A percentile compares a stretch with the other conserved stretches of the same genome.
Evolutionary conservation across 257 asterid species (phyloP).

Genomic region (Rauvolfia tetraphylla): DNA sequence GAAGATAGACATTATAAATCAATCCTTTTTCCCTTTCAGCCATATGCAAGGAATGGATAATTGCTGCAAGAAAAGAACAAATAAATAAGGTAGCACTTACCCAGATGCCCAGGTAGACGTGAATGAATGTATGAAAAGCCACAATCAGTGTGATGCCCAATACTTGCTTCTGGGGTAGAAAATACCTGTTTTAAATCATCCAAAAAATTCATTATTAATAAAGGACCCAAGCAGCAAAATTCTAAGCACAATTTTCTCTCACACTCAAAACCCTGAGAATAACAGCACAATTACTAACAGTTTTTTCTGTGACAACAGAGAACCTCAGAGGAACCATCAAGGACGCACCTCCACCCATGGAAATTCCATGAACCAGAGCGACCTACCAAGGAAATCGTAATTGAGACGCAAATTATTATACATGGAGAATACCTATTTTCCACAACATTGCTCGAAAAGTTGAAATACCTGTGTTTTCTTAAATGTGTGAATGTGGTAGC

Average conservation of each 20-base stretch:
- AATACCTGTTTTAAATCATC: conserved; percentile 49
- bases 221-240: background rate
- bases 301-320: conserved; percentile 87
- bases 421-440: background rate
- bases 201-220: background rate
- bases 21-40: background rate
- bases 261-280: conserved; percentile 2
- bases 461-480: conserved; percentile 64
- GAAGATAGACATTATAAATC: background rate
- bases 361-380: conserved; percentile 86
- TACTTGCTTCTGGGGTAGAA: conserved; percentile 93
- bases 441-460: background rate
- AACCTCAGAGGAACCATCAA: conserved; percentile 89
- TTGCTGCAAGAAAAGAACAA: background rate
- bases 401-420: conserved; percentile 2
- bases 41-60: background rate
- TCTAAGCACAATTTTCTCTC: background rate
- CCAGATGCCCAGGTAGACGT: conserved; percentile 76
- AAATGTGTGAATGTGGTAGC: conserved; percentile 86
- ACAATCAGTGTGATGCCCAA: conserved; percentile 94
- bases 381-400: conserved; percentile 40
- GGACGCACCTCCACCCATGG: conserved; percentile 99
- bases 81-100: conserved; percentile 27
- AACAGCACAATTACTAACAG: conserved; percentile 43
- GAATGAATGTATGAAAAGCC: conserved; percentile 83